A percentile compares a stretch with the other conserved stretches of the same genome.
phyloP scores from a whole-genome alignment of 1,284 basidiomycete species.

The Hortiboletus rubellus region DNA sequence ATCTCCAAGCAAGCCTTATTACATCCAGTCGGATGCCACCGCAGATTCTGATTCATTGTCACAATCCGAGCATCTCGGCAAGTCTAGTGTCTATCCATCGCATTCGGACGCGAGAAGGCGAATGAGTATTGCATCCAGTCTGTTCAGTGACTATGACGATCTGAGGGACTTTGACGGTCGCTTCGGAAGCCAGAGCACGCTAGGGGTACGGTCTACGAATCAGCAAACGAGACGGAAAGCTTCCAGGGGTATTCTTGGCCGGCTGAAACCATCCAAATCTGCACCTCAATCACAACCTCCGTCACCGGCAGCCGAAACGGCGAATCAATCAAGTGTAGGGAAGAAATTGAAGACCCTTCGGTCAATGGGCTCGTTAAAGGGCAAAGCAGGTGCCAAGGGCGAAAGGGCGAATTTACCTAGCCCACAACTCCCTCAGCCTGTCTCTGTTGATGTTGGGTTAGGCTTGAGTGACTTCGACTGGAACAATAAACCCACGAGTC shows the following conservation, averaged over 20 bases:
- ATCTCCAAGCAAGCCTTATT: constrained; percentile 31
- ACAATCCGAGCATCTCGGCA: constrained; percentile 31
- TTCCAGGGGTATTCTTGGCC: constrained; percentile 63
- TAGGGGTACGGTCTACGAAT: constrained; percentile 46
- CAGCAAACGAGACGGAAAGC: constrained; percentile 50
- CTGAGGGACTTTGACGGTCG: constrained; percentile 78
- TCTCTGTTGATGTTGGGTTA: constrained; percentile 56
- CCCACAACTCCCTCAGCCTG: constrained; percentile 52
- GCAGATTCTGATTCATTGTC: constrained; percentile 29
- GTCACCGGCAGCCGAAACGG: constrained; percentile 40
- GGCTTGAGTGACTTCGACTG: constrained; percentile 61
- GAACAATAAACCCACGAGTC: constrained; percentile 36
- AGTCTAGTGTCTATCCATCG: constrained; percentile 39
- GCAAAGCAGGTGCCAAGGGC: constrained; percentile 39
- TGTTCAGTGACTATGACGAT: constrained; percentile 84
- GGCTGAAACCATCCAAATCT: constrained; percentile 51
- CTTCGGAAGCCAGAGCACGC: constrained; percentile 75
- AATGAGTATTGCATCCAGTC: constrained; percentile 60
- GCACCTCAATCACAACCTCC: constrained; percentile 42
- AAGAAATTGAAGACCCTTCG: constrained; percentile 70
- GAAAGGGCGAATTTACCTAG: constrained; percentile 42
- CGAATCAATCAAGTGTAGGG: constrained; percentile 36
- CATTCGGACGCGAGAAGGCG: constrained; percentile 45
- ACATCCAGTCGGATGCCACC: constrained; percentile 22
- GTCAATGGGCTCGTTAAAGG: constrained; percentile 77